These are phyloP conservation scores for Aspergillus bridgeri DNA, from an alignment of 495 filamentous ascomycete species.

Conservation along the genomic window DNA sequence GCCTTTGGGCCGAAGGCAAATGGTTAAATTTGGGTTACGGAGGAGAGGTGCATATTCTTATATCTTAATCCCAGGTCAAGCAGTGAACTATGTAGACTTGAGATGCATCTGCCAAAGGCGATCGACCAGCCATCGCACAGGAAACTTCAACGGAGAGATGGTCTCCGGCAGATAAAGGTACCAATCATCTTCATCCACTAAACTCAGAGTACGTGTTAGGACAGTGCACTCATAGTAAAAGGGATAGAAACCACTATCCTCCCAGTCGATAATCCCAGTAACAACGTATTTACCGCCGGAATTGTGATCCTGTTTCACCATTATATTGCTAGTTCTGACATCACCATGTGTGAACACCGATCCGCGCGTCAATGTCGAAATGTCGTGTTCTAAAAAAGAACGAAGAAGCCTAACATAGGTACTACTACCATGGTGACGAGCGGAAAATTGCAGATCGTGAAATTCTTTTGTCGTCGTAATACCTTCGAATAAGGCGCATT, in stretches of 20 bases:
- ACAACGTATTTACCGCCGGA: constrained; percentile 20
- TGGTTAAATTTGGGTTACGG: too few species aligned
- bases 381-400: constrained; percentile 18
- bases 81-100: too few species aligned
- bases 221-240: constrained; percentile 30
- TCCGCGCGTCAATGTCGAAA: constrained; percentile 8
- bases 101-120: constrained; percentile 10
- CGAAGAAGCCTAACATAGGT: constrained; percentile 29
- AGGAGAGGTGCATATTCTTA: too few species aligned
- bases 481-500: constrained; percentile 21
- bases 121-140: constrained; percentile 32
- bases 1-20: too few species aligned
- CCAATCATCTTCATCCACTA: constrained; percentile 30
- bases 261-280: constrained; percentile 35
- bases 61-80: too few species aligned
- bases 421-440: constrained; percentile 21
- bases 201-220: constrained; percentile 26
- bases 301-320: constrained; percentile 30
- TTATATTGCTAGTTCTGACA: constrained; percentile 37
- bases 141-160: constrained; percentile 21
- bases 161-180: constrained; percentile 27
- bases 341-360: constrained; percentile 41
- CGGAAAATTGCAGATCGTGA: constrained; percentile 34
- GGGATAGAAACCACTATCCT: constrained; percentile 35
- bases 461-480: constrained; percentile 27